A percentile compares a stretch with the other conserved stretches of the same genome.
Conservation (phyloP, 305 asterid species). For the Solanum aculeatissimum region DNA sequence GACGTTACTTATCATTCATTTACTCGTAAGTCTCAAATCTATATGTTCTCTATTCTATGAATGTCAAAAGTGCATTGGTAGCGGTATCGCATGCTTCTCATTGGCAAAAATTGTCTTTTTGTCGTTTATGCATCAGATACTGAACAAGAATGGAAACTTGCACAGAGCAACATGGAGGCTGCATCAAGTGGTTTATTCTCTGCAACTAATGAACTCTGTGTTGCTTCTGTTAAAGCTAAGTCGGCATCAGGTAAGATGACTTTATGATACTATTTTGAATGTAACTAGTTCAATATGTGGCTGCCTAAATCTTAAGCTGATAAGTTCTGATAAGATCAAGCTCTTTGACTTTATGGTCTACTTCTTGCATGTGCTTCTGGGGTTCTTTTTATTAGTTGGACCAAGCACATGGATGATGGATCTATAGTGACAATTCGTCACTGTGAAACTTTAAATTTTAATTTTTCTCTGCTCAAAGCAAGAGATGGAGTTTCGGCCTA, state of each 20-base stretch:
- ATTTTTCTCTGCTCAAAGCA: not conserved
- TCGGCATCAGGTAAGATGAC: conserved; percentile 74
- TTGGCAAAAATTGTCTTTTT: conserved; percentile 9
- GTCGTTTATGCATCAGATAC: conserved; percentile 50
- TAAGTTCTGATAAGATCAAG: not conserved
- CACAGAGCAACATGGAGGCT: conserved; percentile 87
- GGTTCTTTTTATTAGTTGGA: not conserved
- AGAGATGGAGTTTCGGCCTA: not conserved
- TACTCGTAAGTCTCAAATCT: conserved; percentile 48
- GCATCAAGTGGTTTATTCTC: conserved; percentile 79
- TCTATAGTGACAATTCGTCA: not conserved
- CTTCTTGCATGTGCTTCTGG: not conserved
- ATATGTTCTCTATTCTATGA: not conserved
- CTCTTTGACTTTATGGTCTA: not conserved
- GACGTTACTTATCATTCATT: conserved; percentile 77
- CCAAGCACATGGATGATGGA: not conserved
- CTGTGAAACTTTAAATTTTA: not conserved
- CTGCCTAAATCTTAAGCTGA: not conserved
- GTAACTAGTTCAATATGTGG: not conserved
- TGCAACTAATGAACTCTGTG: conserved; percentile 72
- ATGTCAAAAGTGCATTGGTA: not conserved
- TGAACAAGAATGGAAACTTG: conserved; percentile 93
- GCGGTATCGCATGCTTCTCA: conserved; percentile 7
- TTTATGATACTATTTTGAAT: conserved; percentile 1
- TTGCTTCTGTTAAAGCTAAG: conserved; percentile 70